Percentiles rank a stretch among this genome's conserved stretches.
phyloP scores from a whole-genome alignment of 108 stramenopile genomes.

The Stephanodiscus minutulus region DNA sequence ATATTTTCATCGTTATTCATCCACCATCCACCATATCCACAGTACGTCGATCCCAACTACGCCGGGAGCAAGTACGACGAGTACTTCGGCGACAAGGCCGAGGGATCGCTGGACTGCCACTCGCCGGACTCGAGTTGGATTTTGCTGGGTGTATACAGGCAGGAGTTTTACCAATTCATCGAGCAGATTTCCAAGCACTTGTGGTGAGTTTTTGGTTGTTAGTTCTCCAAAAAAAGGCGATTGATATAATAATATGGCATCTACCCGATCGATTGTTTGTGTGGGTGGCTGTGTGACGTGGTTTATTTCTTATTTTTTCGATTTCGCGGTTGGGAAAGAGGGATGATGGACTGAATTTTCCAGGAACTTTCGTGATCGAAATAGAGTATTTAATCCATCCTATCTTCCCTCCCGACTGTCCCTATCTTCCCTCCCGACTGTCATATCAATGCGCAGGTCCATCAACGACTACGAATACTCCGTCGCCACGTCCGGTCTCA shows the following conservation, averaged over 20 bases:
- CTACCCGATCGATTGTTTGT: too few relatives aligned
- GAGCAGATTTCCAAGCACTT: slow-evolving; percentile 91
- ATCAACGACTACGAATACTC: slow-evolving; percentile 88
- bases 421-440: too few relatives aligned
- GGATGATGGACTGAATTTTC: too few relatives aligned
- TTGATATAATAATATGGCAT: too few relatives aligned
- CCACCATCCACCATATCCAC: not conserved
- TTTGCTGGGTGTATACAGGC: slow-evolving; percentile 84
- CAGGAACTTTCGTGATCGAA: too few relatives aligned
- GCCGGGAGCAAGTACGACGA: slow-evolving; percentile 77
- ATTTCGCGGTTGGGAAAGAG: not conserved
- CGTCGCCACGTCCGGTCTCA: slow-evolving; percentile 77
- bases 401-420: too few relatives aligned
- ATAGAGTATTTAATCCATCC: not conserved
- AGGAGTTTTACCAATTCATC: slow-evolving; percentile 89
- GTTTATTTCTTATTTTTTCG: not conserved
- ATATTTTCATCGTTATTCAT: not conserved
- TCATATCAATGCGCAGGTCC: slow-evolving; percentile 40
- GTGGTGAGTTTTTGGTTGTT: slow-evolving; percentile 48
- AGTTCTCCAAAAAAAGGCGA: too few relatives aligned
- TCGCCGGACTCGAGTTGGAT: slow-evolving; percentile 76
- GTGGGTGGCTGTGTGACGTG: not conserved
- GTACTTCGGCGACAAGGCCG: slow-evolving; percentile 66
- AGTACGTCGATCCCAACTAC: slow-evolving; percentile 88
- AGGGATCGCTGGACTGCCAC: slow-evolving; percentile 72